Conservation (phyloP, 1,284 basidiomycete species). For the Boletus mariae region DNA sequence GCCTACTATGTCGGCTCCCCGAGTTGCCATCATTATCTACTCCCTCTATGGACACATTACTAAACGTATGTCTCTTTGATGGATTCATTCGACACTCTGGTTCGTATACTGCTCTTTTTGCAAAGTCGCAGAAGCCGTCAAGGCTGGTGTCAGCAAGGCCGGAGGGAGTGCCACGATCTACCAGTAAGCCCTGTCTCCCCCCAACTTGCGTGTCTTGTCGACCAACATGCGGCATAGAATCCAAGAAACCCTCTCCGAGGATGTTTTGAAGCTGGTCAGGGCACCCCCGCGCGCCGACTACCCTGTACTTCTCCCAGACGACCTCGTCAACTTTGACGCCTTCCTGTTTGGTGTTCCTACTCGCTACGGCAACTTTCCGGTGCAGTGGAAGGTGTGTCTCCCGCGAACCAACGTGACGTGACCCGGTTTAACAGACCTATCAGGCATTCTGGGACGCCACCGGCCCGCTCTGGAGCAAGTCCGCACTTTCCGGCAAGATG, state of each 20-base stretch:
- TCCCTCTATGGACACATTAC: slow-evolving; percentile 79
- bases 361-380: slow-evolving; percentile 69
- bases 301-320: slow-evolving; percentile 65
- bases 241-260: slow-evolving; percentile 80
- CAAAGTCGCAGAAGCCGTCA: slow-evolving; percentile 76
- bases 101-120: slow-evolving; percentile 2
- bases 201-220: background rate
- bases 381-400: slow-evolving; percentile 61
- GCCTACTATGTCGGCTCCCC: slow-evolving; percentile 39
- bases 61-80: slow-evolving; percentile 46
- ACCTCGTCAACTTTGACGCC: slow-evolving; percentile 65
- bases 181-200: slow-evolving; percentile 48
- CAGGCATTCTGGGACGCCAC: slow-evolving; percentile 82
- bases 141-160: slow-evolving; percentile 64
- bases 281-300: slow-evolving; percentile 71
- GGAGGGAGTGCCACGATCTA: slow-evolving; percentile 74
- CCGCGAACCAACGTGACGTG: background rate
- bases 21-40: slow-evolving; percentile 81
- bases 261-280: slow-evolving; percentile 74
- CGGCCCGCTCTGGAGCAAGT: slow-evolving; percentile 71
- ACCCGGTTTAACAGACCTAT: background rate
- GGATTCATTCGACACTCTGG: background rate
- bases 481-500: slow-evolving; percentile 79
- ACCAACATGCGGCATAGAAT: slow-evolving; percentile 46
- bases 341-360: slow-evolving; percentile 79